Conservation (phyloP, 169 alveolate species). For the Cryptosporidium xiaoi region DNA sequence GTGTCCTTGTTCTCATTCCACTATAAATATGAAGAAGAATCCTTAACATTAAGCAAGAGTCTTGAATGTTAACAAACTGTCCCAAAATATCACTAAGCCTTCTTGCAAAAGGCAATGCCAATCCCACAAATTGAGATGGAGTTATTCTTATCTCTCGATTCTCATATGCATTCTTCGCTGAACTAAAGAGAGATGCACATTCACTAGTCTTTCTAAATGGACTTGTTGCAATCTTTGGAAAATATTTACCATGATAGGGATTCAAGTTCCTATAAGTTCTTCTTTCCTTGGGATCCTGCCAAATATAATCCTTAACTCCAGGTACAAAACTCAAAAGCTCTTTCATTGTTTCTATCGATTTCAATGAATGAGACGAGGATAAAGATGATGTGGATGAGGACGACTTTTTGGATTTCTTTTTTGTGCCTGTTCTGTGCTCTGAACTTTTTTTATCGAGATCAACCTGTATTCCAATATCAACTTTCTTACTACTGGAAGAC, state of each 20-base stretch:
- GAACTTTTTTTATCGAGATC: too few relatives aligned
- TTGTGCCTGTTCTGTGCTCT: too few relatives aligned
- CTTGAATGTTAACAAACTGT: constrained; percentile 38
- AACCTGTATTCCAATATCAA: too few relatives aligned
- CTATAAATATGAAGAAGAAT: constrained; percentile 41
- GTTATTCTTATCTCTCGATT: constrained; percentile 15
- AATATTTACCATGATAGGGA: constrained; percentile 40
- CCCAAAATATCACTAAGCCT: constrained; percentile 39
- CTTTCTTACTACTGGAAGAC: not conserved
- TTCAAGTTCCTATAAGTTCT: constrained; percentile 33
- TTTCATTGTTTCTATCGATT: constrained; percentile 6
- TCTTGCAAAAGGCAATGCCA: constrained; percentile 29
- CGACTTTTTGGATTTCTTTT: too few relatives aligned
- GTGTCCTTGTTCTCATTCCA: constrained; percentile 68
- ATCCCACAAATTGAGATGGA: constrained; percentile 49
- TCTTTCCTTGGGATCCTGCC: constrained; percentile 54
- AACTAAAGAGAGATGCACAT: constrained; percentile 46
- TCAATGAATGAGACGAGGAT: not conserved
- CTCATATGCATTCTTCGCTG: constrained; percentile 44
- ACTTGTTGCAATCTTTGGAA: constrained; percentile 35
- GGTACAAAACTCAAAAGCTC: constrained; percentile 14
- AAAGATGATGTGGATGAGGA: not conserved
- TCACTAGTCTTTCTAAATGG: constrained; percentile 65
- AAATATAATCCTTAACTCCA: constrained; percentile 15
- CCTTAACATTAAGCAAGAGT: constrained; percentile 50